Evolutionary conservation across 108 stramenopile genomes (phyloP).

Genomic region (Cyclotella cryptica): DNA sequence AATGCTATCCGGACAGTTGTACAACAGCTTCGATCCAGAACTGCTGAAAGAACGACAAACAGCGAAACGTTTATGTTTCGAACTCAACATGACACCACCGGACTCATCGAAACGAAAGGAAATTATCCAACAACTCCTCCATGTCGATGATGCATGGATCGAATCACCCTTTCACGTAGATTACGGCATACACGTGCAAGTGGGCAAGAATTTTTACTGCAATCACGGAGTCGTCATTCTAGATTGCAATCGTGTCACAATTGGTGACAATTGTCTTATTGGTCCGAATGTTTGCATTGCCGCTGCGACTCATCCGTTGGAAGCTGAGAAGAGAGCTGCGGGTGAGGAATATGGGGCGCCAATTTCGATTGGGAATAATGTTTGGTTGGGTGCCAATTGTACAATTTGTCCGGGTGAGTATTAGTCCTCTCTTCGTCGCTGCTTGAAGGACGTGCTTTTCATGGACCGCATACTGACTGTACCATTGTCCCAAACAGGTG

Average conservation of each 20-base stretch:
- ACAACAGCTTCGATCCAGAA: background rate
- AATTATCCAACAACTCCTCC: background rate
- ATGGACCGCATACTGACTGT: background rate
- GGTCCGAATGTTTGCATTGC: conserved; percentile 4
- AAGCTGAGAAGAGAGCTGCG: conserved; percentile 6
- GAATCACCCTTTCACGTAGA: conserved; percentile 9
- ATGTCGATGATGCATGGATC: conserved; percentile 1
- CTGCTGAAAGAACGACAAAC: background rate
- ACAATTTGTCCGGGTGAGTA: conserved; percentile 2
- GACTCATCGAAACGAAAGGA: background rate
- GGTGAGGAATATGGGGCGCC: conserved; percentile 1
- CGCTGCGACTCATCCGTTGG: conserved; percentile 10
- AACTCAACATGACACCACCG: conserved; percentile 4
- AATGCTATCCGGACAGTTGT: conserved; percentile 1
- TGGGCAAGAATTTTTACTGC: conserved; percentile 4
- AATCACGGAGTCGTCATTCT: conserved; percentile 7
- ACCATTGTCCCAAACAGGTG: background rate
- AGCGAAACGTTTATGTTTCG: background rate
- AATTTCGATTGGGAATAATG: conserved; percentile 1
- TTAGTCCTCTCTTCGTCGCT: background rate
- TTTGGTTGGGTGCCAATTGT: conserved; percentile 10
- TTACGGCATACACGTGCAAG: background rate
- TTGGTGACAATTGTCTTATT: conserved; percentile 9
- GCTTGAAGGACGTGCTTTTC: background rate
- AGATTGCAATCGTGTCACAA: background rate